Conservation (phyloP, 2,329 filamentous ascomycete genomes). For the Sporothrix curviconia region DNA sequence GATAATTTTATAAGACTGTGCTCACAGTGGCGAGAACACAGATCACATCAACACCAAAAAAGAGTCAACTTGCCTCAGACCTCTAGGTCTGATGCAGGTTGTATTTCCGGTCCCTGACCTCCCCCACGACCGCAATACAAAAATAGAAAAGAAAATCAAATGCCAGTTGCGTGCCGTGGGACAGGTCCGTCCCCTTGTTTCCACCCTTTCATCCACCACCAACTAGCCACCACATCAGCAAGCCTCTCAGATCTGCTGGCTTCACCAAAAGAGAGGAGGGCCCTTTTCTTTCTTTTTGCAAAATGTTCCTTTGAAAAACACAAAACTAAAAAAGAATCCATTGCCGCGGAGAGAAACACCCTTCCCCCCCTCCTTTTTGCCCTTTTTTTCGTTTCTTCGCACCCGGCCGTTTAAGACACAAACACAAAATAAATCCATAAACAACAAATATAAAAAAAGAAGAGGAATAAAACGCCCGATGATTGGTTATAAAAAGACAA, state of each 20-base stretch:
- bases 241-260: no score
- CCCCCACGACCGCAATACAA: neutral
- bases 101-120: no score
- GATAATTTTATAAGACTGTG: conserved; percentile 3
- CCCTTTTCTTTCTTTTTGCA: conserved; percentile 56
- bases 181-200: neutral
- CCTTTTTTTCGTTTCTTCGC: neutral
- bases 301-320: conserved; percentile 3
- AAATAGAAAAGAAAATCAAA: conserved; percentile 1
- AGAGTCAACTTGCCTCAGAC: no score
- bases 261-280: no score
- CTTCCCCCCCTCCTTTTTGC: no score
- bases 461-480: conserved; percentile 5
- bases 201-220: conserved; percentile 27
- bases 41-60: neutral
- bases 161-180: neutral
- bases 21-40: neutral
- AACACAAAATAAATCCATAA: conserved; percentile 6
- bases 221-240: no score
- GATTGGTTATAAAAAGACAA: neutral
- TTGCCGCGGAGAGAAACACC: no score
- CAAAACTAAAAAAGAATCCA: conserved; percentile 9
- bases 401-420: neutral
- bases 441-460: conserved; percentile 1
- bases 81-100: no score